phyloP scores from a whole-genome alignment of 2,329 filamentous ascomycete genomes.

The Fusarium pseudoanthophilum region DNA sequence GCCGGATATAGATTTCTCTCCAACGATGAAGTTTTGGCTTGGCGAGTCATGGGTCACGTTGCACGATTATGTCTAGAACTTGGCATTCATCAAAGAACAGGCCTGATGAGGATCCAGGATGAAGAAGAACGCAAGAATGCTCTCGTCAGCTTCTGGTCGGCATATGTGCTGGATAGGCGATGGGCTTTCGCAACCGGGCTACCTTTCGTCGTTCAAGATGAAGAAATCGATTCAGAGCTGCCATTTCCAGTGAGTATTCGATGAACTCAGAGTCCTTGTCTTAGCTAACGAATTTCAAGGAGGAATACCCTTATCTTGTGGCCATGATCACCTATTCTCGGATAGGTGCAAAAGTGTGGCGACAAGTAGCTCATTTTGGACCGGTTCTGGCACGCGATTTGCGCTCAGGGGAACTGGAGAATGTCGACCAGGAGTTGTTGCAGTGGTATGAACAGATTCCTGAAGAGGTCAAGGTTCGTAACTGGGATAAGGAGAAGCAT shows the following conservation, averaged over 20 bases:
- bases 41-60: conserved; percentile 87
- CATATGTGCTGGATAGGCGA: conserved; percentile 84
- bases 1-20: conserved; percentile 82
- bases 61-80: conserved; percentile 82
- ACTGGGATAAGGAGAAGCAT: conserved; percentile 65
- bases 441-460: conserved; percentile 86
- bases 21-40: conserved; percentile 86
- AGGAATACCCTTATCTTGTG: conserved; percentile 75
- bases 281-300: conserved; percentile 47
- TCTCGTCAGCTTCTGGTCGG: conserved; percentile 83
- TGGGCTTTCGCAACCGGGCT: conserved; percentile 93
- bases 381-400: conserved; percentile 69
- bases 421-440: conserved; percentile 83
- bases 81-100: conserved; percentile 83
- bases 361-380: conserved; percentile 77
- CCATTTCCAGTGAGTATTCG: conserved; percentile 75
- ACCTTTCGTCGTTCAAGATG: conserved; percentile 85
- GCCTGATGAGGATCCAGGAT: conserved; percentile 74
- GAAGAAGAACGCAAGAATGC: conserved; percentile 75
- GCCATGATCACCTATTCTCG: conserved; percentile 88
- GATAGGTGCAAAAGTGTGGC: conserved; percentile 88
- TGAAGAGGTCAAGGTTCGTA: conserved; percentile 67
- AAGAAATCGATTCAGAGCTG: conserved; percentile 83
- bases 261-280: not conserved
- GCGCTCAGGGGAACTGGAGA: conserved; percentile 79